Conservation (phyloP, 345 rosid species). For the Aegle marmelos region DNA sequence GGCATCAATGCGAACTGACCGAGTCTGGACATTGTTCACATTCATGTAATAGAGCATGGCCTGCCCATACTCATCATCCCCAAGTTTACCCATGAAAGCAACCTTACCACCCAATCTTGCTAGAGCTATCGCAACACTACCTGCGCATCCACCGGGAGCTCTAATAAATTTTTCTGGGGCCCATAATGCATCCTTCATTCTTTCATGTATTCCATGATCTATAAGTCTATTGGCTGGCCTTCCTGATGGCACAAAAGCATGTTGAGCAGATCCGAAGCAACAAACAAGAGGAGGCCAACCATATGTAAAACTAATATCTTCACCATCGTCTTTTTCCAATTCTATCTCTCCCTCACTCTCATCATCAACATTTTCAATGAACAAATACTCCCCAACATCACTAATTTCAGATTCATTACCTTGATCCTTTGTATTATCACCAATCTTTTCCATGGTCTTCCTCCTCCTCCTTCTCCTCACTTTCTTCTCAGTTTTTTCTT, state of each 20-base stretch:
- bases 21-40: constrained; percentile 68
- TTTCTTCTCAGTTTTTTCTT: constrained; percentile 55
- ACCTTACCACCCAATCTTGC: constrained; percentile 83
- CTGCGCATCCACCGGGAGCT: constrained; percentile 88
- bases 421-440: constrained; percentile 31
- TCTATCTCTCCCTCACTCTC: constrained; percentile 65
- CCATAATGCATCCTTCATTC: constrained; percentile 69
- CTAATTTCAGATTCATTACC: constrained; percentile 46
- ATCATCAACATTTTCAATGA: constrained; percentile 33
- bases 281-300: constrained; percentile 98
- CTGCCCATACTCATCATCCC: constrained; percentile 78
- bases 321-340: constrained; percentile 50
- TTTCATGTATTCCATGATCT: constrained; percentile 63
- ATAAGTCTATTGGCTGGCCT: constrained; percentile 79
- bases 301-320: constrained; percentile 66
- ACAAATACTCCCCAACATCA: constrained; percentile 37
- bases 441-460: constrained; percentile 30
- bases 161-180: constrained; percentile 64
- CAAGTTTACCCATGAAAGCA: constrained; percentile 92
- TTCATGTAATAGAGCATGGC: constrained; percentile 75
- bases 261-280: constrained; percentile 90
- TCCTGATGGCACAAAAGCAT: constrained; percentile 85
- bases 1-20: constrained; percentile 62
- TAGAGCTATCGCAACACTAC: constrained; percentile 78
- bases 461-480: constrained; percentile 40